phyloP scores from a whole-genome alignment of 2,329 filamentous ascomycete genomes.

The Phialemoniopsis sp. region DNA sequence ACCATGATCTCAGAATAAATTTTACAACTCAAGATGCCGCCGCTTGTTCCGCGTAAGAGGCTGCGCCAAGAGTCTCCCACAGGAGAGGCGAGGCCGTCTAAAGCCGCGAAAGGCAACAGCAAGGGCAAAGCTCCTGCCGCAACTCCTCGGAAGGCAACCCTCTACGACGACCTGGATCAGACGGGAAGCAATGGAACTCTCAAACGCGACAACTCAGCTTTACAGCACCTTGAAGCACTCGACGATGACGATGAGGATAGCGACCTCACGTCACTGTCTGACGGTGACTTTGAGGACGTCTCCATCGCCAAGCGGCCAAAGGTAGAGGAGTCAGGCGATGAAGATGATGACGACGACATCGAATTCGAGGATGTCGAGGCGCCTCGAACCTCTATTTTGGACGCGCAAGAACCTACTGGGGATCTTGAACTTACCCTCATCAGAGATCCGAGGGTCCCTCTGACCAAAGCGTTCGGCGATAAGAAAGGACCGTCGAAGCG shows the following conservation, averaged over 20 bases:
- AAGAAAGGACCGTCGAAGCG: constrained; percentile 87
- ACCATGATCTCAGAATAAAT: too few species aligned
- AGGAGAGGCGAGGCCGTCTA: constrained; percentile 19
- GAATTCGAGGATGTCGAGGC: constrained; percentile 56
- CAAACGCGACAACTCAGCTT: constrained; percentile 21
- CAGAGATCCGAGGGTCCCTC: constrained; percentile 52
- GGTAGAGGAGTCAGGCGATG: constrained; percentile 33
- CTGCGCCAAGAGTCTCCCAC: constrained; percentile 42
- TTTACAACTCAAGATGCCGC: constrained; percentile 51
- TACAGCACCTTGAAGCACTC: constrained; percentile 33
- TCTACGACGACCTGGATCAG: constrained; percentile 57
- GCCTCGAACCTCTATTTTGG: constrained; percentile 29
- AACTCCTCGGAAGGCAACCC: constrained; percentile 44
- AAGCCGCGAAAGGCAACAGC: constrained; percentile 17
- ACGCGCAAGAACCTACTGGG: constrained; percentile 48
- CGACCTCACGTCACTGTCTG: constrained; percentile 48
- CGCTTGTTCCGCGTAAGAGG: constrained; percentile 64
- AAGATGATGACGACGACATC: constrained; percentile 58
- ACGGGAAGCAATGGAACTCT: too few species aligned
- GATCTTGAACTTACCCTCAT: constrained; percentile 72
- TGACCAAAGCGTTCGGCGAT: constrained; percentile 55
- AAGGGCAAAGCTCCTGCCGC: constrained; percentile 17
- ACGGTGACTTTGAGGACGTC: constrained; percentile 53
- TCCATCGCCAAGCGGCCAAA: constrained; percentile 31
- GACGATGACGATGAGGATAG: constrained; percentile 39